Evolutionary conservation across 495 filamentous ascomycete species (phyloP).

Genomic region (Penicillium longicatenatum): DNA sequence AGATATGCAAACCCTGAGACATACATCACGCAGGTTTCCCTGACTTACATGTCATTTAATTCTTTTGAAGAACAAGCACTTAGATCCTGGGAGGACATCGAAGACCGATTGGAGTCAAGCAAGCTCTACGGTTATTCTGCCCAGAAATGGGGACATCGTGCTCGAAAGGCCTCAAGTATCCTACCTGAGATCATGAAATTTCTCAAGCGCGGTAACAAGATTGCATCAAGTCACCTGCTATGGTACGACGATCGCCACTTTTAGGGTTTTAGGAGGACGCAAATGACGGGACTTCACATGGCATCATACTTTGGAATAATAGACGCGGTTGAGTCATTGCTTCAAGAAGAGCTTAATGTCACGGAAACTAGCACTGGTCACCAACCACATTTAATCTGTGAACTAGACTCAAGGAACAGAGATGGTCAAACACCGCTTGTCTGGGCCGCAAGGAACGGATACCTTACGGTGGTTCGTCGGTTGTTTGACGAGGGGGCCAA

Average conservation of each 20-base stretch:
- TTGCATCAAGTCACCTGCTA: background rate
- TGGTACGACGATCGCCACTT: background rate
- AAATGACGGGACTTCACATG: background rate
- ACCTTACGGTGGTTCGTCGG: background rate
- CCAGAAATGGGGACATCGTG: background rate
- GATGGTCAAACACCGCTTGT: background rate
- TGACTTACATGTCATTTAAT: background rate
- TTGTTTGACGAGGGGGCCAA: background rate
- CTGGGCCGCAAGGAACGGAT: background rate
- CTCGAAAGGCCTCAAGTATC: background rate
- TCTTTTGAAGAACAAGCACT: background rate
- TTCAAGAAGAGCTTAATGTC: background rate
- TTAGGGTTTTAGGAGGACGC: background rate
- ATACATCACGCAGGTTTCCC: background rate
- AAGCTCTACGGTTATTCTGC: background rate
- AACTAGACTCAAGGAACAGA: background rate
- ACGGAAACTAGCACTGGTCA: background rate
- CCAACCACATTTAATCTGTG: background rate
- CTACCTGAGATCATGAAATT: background rate
- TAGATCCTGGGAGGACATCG: background rate
- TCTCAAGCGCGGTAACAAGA: background rate
- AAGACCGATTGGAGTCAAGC: background rate
- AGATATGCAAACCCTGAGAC: background rate
- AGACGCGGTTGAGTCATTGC: background rate
- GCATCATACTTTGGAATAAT: background rate